phyloP scores from a whole-genome alignment of 1,139 yeast species.

The Kodamaea ohmeri region DNA sequence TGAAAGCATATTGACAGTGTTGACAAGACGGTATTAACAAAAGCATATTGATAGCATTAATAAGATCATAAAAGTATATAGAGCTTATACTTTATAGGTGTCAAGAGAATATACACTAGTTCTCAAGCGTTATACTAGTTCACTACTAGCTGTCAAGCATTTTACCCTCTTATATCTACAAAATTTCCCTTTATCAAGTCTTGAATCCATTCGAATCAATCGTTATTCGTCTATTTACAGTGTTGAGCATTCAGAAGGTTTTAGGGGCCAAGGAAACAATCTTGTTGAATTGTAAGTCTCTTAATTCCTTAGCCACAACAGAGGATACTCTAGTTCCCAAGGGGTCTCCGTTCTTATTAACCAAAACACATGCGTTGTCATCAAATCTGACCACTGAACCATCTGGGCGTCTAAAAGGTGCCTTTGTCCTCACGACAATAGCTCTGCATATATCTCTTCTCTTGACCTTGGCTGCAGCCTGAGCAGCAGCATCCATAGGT shows the following conservation, averaged over 20 bases:
- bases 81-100: too few species aligned
- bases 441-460: constrained; percentile 97
- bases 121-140: too few species aligned
- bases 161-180: constrained; percentile 6
- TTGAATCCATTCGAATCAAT: too few species aligned
- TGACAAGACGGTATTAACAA: too few species aligned
- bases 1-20: too few species aligned
- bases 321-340: constrained; percentile 91
- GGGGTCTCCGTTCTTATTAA: constrained; percentile 91
- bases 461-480: constrained; percentile 77
- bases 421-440: constrained; percentile 89
- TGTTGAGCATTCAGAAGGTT: constrained; percentile 47
- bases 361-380: constrained; percentile 94
- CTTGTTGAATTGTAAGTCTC: constrained; percentile 80
- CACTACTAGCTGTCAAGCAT: not conserved
- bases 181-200: not conserved
- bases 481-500: constrained; percentile 62
- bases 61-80: too few species aligned
- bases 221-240: constrained; percentile 5
- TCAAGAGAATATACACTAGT: too few species aligned
- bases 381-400: constrained; percentile 87
- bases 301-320: constrained; percentile 89
- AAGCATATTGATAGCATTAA: too few species aligned
- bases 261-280: constrained; percentile 90
- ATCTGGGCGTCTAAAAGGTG: constrained; percentile 79